Evolutionary conservation across 2,329 filamentous ascomycete genomes (phyloP).

Genomic region (Alternaria hordeiaustralica): DNA sequence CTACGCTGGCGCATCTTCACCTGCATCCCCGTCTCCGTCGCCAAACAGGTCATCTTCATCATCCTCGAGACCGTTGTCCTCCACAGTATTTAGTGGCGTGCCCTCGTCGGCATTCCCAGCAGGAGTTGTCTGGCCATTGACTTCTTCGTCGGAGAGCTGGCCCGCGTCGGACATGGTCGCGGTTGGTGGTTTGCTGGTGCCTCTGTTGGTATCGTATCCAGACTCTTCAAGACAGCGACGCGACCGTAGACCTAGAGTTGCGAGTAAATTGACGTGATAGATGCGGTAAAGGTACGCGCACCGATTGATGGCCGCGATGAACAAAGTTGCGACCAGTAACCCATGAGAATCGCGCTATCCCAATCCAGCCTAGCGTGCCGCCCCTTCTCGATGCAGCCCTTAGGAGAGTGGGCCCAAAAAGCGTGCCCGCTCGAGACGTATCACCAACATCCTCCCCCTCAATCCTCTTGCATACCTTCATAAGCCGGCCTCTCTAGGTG

Average conservation of each 20-base stretch:
- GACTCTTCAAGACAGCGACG: neutral
- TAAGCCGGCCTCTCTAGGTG: slow-evolving; percentile 21
- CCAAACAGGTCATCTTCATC: slow-evolving; percentile 57
- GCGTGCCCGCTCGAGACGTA: slow-evolving; percentile 37
- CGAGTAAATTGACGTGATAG: slow-evolving; percentile 1
- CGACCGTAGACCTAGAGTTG: neutral
- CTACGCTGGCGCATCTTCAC: slow-evolving; percentile 36
- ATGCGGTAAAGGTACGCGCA: slow-evolving; percentile 5
- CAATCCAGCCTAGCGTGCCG: slow-evolving; percentile 27
- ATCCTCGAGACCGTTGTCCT: slow-evolving; percentile 41
- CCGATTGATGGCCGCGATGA: slow-evolving; percentile 5
- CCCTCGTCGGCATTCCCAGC: slow-evolving; percentile 39
- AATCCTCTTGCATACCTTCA: slow-evolving; percentile 30
- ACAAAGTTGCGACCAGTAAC: slow-evolving; percentile 34
- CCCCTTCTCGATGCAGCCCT: slow-evolving; percentile 39
- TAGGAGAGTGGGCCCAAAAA: slow-evolving; percentile 32
- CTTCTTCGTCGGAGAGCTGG: slow-evolving; percentile 44
- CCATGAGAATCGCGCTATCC: slow-evolving; percentile 28
- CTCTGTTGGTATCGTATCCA: neutral
- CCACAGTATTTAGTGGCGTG: slow-evolving; percentile 39
- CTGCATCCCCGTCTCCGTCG: slow-evolving; percentile 44
- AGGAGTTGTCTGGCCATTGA: slow-evolving; percentile 41
- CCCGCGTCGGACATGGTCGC: slow-evolving; percentile 48
- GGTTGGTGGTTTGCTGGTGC: neutral
- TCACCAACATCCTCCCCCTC: slow-evolving; percentile 37